phyloP scores from a whole-genome alignment of 1,139 yeast species.

The Protomyces gravidus region DNA sequence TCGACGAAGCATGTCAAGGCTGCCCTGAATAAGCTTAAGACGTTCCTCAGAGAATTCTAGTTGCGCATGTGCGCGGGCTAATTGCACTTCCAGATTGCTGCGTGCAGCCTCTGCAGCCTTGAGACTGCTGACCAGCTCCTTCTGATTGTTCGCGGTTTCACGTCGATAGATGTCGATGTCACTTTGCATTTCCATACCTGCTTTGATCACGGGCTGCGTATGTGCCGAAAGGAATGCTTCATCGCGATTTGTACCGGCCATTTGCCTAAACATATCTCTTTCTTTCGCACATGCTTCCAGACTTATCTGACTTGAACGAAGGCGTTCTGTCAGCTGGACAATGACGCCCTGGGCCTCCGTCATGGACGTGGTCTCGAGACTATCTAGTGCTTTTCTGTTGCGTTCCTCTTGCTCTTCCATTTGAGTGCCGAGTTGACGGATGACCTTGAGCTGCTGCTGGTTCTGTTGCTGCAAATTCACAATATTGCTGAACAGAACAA shows the following conservation, averaged over 20 bases:
- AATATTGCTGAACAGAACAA: constrained; percentile 64
- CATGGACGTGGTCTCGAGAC: constrained; percentile 56
- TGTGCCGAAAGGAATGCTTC: constrained; percentile 24
- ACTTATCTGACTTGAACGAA: constrained; percentile 51
- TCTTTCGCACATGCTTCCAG: constrained; percentile 54
- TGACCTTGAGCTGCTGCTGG: constrained; percentile 61
- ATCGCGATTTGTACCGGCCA: constrained; percentile 40
- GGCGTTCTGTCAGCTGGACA: constrained; percentile 58
- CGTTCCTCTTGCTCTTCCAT: constrained; percentile 54
- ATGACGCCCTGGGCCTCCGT: constrained; percentile 77
- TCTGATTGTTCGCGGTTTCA: constrained; percentile 47
- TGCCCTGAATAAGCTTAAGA: constrained; percentile 39
- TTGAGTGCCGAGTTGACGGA: constrained; percentile 64
- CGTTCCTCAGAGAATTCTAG: constrained; percentile 50
- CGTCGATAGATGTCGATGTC: constrained; percentile 43
- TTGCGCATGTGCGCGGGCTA: constrained; percentile 50
- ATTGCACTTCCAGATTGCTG: constrained; percentile 46
- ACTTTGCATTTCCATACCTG: constrained; percentile 38
- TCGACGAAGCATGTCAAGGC: constrained; percentile 43
- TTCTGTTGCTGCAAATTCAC: constrained; percentile 70
- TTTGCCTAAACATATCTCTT: constrained; percentile 59
- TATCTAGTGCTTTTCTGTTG: constrained; percentile 41
- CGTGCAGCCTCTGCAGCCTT: constrained; percentile 48
- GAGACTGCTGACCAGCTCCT: constrained; percentile 45
- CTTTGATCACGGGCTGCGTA: not conserved